A percentile compares a stretch with the other conserved stretches of the same genome.
Conservation (phyloP, 2,329 filamentous ascomycete species). For the Neonectria neomacrospora region DNA sequence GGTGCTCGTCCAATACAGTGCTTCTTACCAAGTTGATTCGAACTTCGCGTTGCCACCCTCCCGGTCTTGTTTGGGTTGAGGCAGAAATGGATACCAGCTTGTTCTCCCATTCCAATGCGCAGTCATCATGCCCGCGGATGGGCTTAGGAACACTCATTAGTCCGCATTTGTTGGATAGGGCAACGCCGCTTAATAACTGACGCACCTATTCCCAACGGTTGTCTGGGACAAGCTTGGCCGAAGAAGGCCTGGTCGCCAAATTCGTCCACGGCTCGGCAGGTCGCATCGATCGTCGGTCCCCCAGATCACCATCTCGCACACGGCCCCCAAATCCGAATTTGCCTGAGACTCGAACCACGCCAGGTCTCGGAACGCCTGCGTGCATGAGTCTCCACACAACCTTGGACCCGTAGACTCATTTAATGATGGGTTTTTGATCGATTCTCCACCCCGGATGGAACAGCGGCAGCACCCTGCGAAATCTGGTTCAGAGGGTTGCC, state of each 20-base stretch:
- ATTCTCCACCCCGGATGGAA: constrained; percentile 1
- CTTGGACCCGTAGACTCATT: background rate
- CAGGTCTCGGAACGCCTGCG: constrained; percentile 10
- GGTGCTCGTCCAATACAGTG: background rate
- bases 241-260: background rate
- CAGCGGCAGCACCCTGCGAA: constrained; percentile 1
- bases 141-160: constrained; percentile 2
- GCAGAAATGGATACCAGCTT: background rate
- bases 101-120: constrained; percentile 3
- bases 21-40: background rate
- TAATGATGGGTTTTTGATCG: constrained; percentile 7
- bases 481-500: constrained; percentile 18
- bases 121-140: background rate
- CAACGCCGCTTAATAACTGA: background rate
- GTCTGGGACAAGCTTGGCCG: constrained; percentile 1
- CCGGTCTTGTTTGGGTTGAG: background rate
- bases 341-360: constrained; percentile 11
- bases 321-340: constrained; percentile 1
- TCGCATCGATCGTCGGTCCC: constrained; percentile 10
- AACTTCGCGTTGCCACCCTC: constrained; percentile 7
- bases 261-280: background rate
- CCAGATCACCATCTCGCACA: constrained; percentile 11
- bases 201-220: background rate
- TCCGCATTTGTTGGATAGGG: background rate
- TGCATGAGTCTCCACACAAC: constrained; percentile 17